Base-by-base conservation (phyloP, 352 stramenopile species). In the Pythium apleroticum region DNA sequence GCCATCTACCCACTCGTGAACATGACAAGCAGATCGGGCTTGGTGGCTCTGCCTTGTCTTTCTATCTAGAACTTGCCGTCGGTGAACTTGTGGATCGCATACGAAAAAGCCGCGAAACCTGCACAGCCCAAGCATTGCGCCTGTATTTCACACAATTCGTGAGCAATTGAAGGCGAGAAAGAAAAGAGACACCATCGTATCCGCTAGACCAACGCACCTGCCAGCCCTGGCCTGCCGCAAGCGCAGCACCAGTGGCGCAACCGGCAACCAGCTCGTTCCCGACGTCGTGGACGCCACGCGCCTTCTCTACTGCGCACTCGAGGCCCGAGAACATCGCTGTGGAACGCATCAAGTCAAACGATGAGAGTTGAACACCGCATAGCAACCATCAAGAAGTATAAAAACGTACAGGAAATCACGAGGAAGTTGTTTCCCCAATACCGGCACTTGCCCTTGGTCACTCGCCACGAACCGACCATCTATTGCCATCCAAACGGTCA, bases 291-390 rank as follows among this genome's bases (percentile, higher is more conserved):
- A 96, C 93, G 50, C 90, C 96, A 28, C 96, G 80, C 64, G 88
- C 90, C 72, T 98, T 98, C 76, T 98, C 96, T 2, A 97, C 81
- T 17, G 89, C 76, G 61, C 96, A 99, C 75, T 99, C 96, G 8
- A 96, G 78, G 30, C 93, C 95, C 24, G 92, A 96, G 68, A 98
- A 98, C 68, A 99, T 96, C 31, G 91, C 93, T 90, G n/a, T 5
- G 27, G 7, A 65, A 5, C 28, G 31, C 25, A 31, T 12, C 28
- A 53, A 53, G 27, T 1, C 22, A 53, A 7, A 33, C 46, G 2
- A 31, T 53, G 3, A 41, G 49, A 22, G 27, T 2, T 19, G 48
- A 20, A 31, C 20, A 5, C 33, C 22, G 39, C 7, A 48, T 4
- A 73, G 19, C 43, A 19, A 46, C 22, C 12, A 43, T n/a, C n/a